phyloP scores from a whole-genome alignment of 352 stramenopile genomes.

The Phytopythium mirpurense region DNA sequence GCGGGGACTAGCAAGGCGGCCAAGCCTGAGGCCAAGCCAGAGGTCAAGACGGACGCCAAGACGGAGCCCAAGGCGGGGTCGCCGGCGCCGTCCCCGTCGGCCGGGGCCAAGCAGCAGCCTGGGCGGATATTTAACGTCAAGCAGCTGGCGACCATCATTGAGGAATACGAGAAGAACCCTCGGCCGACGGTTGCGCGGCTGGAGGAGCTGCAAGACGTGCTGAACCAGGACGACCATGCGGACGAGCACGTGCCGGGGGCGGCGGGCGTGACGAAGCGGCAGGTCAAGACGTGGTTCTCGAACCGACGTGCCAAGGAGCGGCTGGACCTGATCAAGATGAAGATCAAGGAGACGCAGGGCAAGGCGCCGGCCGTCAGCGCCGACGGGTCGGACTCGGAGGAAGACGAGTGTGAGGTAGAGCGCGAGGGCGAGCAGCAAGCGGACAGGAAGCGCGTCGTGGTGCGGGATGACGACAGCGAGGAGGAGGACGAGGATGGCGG shows the following conservation, averaged over 20 bases:
- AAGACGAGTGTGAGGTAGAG: too few species aligned
- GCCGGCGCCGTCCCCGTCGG: slow-evolving; percentile 4
- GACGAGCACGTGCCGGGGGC: slow-evolving; percentile 45
- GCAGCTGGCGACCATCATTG: slow-evolving; percentile 78
- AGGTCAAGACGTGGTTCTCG: slow-evolving; percentile 85
- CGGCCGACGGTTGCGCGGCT: slow-evolving; percentile 53
- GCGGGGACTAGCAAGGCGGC: too few species aligned
- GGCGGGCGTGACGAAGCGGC: slow-evolving; percentile 60
- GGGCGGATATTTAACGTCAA: slow-evolving; percentile 84
- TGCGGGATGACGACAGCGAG: slow-evolving; percentile 28
- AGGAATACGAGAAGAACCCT: slow-evolving; percentile 83
- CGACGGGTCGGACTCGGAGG: slow-evolving; percentile 27
- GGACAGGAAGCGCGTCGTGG: slow-evolving; percentile 13
- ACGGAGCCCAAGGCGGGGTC: slow-evolving; percentile 6
- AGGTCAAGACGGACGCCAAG: not conserved
- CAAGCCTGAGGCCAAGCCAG: not conserved
- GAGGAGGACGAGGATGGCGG: slow-evolving; percentile 32
- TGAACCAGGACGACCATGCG: slow-evolving; percentile 69
- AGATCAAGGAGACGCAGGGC: slow-evolving; percentile 40
- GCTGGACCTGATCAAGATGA: slow-evolving; percentile 77
- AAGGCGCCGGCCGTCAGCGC: slow-evolving; percentile 9
- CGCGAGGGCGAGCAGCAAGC: slow-evolving; percentile 20
- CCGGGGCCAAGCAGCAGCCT: slow-evolving; percentile 27
- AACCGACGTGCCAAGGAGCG: slow-evolving; percentile 78
- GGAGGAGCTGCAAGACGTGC: slow-evolving; percentile 59